A percentile compares a stretch with the other conserved stretches of the same genome.
Conservation (phyloP, 2,329 filamentous ascomycete species). For the Nemania bipapillata region DNA sequence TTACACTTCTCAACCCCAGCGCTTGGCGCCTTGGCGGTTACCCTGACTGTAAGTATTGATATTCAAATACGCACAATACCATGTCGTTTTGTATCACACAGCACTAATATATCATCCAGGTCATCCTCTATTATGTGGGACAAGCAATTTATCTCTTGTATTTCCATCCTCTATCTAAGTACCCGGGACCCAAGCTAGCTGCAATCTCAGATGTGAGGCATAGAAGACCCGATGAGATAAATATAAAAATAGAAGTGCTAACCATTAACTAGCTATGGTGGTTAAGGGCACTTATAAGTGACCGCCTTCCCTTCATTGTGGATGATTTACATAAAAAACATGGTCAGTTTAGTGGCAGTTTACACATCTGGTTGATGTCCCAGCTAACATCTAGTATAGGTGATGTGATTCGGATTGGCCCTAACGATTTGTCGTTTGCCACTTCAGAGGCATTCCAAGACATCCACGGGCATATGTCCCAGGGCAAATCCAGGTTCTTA, state of each 20-base stretch:
- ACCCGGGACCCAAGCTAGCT: conserved; percentile 40
- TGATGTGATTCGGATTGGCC: conserved; percentile 56
- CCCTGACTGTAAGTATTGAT: conserved; percentile 20
- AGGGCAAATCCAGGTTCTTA: conserved; percentile 35
- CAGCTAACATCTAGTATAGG: conserved; percentile 22
- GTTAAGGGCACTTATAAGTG: conserved; percentile 25
- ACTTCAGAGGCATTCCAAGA: conserved; percentile 53
- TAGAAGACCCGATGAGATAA: background rate
- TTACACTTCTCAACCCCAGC: conserved; percentile 8
- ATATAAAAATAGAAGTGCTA: background rate
- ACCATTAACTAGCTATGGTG: conserved; percentile 36
- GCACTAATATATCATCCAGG: conserved; percentile 18
- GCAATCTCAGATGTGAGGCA: conserved; percentile 37
- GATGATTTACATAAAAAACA: conserved; percentile 38
- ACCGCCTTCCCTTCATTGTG: conserved; percentile 31
- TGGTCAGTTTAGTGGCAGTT: conserved; percentile 25
- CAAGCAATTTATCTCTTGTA: conserved; percentile 26
- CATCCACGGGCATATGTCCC: conserved; percentile 51
- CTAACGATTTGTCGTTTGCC: conserved; percentile 57
- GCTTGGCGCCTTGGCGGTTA: conserved; percentile 11
- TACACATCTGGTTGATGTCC: background rate
- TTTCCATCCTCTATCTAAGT: conserved; percentile 41
- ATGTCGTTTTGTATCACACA: background rate
- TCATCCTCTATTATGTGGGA: conserved; percentile 19
- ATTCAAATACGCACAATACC: background rate